These are phyloP conservation scores for Adansonia digitata DNA, from an alignment of 345 rosid genomes.

Conservation along the genomic window DNA sequence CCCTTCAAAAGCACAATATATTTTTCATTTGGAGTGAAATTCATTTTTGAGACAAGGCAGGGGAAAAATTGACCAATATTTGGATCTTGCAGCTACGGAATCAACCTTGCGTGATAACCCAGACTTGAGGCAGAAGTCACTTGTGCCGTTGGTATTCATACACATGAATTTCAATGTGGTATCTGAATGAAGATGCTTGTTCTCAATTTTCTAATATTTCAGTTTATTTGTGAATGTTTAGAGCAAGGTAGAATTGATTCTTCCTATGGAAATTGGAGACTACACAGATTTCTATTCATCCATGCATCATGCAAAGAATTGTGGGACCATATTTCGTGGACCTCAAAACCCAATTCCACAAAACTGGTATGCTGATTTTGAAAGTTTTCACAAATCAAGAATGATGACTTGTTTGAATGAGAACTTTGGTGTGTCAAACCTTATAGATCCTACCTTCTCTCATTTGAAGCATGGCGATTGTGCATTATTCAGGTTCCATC, in stretches of 20 bases:
- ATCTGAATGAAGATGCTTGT: slow-evolving; percentile 5
- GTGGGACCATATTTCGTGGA: slow-evolving; percentile 86
- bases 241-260: slow-evolving; percentile 77
- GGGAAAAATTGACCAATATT: background rate
- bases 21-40: background rate
- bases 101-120: slow-evolving; percentile 67
- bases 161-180: background rate
- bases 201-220: background rate
- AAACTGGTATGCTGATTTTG: slow-evolving; percentile 55
- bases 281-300: slow-evolving; percentile 95
- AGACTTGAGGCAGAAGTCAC: slow-evolving; percentile 52
- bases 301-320: slow-evolving; percentile 89
- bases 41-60: background rate
- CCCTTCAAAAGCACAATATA: slow-evolving; percentile 38
- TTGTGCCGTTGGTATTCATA: slow-evolving; percentile 56
- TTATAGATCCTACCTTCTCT: background rate
- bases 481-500: slow-evolving; percentile 65
- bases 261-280: slow-evolving; percentile 87
- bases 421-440: background rate
- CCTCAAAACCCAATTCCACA: slow-evolving; percentile 63
- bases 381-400: background rate
- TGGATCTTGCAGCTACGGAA: slow-evolving; percentile 52
- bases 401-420: slow-evolving; percentile 6
- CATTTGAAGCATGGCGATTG: background rate
- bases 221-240: slow-evolving; percentile 24